Conservation (phyloP, 2,329 filamentous ascomycete species). For the Biscogniauxia mediterranea region DNA sequence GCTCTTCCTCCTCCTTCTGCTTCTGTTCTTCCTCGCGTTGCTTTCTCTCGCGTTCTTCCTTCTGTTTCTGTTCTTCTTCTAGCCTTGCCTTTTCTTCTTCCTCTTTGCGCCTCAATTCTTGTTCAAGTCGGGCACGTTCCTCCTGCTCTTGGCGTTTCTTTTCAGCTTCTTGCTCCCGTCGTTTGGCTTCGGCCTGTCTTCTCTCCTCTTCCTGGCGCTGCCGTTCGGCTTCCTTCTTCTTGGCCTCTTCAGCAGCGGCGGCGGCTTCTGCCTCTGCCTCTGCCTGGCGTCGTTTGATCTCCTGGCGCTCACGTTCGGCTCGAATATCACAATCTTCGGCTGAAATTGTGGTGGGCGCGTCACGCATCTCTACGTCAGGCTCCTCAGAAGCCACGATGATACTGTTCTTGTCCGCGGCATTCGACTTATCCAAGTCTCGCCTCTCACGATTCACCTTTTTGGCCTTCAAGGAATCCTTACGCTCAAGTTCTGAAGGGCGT, state of each 20-base stretch:
- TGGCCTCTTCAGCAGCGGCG: constrained; percentile 26
- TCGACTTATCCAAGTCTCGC: constrained; percentile 41
- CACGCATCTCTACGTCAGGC: constrained; percentile 54
- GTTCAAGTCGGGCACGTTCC: constrained; percentile 29
- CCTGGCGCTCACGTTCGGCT: constrained; percentile 37
- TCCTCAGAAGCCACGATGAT: constrained; percentile 60
- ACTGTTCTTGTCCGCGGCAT: constrained; percentile 44
- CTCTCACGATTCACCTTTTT: constrained; percentile 42
- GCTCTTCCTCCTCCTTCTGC: constrained; percentile 38
- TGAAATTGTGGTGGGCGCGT: constrained; percentile 36
- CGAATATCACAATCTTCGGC: constrained; percentile 30
- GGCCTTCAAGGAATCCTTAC: constrained; percentile 35
- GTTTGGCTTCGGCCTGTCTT: constrained; percentile 28
- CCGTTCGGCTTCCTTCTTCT: constrained; percentile 32
- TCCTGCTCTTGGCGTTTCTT: constrained; percentile 35
- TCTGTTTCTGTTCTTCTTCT: constrained; percentile 30
- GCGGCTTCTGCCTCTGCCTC: constrained; percentile 33
- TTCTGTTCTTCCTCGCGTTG: constrained; percentile 32
- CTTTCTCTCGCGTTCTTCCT: constrained; percentile 18
- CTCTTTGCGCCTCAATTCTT: constrained; percentile 26
- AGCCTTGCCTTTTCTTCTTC: constrained; percentile 28
- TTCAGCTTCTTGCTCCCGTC: constrained; percentile 33
- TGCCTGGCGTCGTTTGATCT: constrained; percentile 35
- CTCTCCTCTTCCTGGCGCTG: constrained; percentile 26
- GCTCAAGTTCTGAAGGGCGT: constrained; percentile 36